Evolutionary conservation across 768 basidiomycete species (phyloP).

Genomic region (Kwoniella pini): DNA sequence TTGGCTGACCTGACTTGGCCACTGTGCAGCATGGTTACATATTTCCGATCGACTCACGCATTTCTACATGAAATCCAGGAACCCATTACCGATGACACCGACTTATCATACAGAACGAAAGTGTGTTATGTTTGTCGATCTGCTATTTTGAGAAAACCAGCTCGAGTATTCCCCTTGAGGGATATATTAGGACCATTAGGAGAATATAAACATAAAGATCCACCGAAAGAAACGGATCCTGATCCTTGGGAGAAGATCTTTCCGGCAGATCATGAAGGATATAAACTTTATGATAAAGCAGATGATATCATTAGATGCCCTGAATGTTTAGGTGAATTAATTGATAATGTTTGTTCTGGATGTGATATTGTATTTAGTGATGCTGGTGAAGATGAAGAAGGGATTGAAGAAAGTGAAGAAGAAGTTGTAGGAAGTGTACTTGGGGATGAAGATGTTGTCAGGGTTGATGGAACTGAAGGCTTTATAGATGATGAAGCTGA

Average conservation of each 20-base stretch:
- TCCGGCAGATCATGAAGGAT: constrained; percentile 29
- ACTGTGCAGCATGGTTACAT: constrained; percentile 25
- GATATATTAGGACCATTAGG: constrained; percentile 42
- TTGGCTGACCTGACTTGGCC: neutral
- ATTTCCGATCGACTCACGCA: constrained; percentile 37
- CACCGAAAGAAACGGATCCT: constrained; percentile 22
- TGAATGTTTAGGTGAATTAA: constrained; percentile 34
- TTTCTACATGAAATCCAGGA: constrained; percentile 20
- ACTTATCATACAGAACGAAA: constrained; percentile 40
- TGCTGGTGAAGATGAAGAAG: constrained; percentile 11
- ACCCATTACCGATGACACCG: constrained; percentile 14
- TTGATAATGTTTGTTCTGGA: constrained; percentile 18
- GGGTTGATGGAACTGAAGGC: neutral
- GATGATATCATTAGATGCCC: constrained; percentile 38
- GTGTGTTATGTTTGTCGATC: constrained; percentile 44
- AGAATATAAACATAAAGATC: constrained; percentile 12
- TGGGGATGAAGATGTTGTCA: constrained; percentile 2
- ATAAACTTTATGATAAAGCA: constrained; percentile 27
- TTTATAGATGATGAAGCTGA: constrained; percentile 6
- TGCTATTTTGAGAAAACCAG: constrained; percentile 34
- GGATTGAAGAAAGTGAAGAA: constrained; percentile 24
- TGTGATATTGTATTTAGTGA: constrained; percentile 38
- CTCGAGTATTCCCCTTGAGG: constrained; percentile 31
- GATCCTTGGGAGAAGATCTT: constrained; percentile 45
- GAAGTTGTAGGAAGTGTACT: constrained; percentile 5